Conservation (phyloP, 139 green algal genomes). For the Prasinococcaceae sp. region DNA sequence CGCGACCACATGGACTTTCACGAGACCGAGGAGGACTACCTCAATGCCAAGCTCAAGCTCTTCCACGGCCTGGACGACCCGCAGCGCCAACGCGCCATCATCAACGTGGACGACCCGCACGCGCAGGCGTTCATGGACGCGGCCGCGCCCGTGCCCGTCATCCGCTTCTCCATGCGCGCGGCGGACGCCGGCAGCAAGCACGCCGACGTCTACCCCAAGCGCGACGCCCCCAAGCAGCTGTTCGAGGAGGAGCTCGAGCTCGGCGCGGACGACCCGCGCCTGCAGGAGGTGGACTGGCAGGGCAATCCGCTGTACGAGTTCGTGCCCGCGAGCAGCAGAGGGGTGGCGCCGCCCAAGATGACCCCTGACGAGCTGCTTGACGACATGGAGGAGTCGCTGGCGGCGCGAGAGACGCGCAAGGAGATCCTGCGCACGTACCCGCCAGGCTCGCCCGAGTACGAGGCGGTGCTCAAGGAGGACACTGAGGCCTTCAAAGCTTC, state of each 20-base stretch:
- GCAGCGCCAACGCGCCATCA: slow-evolving; percentile 52
- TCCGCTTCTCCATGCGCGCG: slow-evolving; percentile 33
- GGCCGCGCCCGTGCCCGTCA: slow-evolving; percentile 18
- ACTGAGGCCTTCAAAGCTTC: too few species aligned
- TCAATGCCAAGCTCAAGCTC: slow-evolving; percentile 30
- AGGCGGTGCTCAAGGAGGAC: too few species aligned
- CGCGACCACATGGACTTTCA: slow-evolving; percentile 46
- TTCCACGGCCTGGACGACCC: slow-evolving; percentile 46
- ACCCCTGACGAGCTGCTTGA: neutral
- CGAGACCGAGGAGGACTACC: slow-evolving; percentile 33
- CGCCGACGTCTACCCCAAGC: slow-evolving; percentile 50
- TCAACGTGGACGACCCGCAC: slow-evolving; percentile 73
- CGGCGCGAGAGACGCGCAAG: too few species aligned
- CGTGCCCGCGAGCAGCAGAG: too few species aligned
- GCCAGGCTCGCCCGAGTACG: too few species aligned
- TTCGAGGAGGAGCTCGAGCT: slow-evolving; percentile 27
- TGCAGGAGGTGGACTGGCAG: neutral
- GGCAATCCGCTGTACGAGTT: too few species aligned
- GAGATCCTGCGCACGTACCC: too few species aligned
- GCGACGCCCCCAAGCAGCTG: slow-evolving; percentile 12
- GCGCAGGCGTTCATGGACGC: slow-evolving; percentile 26
- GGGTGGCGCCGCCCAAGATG: too few species aligned
- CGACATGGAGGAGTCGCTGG: too few species aligned
- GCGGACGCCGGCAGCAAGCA: too few species aligned
- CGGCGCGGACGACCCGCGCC: too few species aligned